phyloP scores from a whole-genome alignment of 345 rosid species.

The Litchi chinensis region DNA sequence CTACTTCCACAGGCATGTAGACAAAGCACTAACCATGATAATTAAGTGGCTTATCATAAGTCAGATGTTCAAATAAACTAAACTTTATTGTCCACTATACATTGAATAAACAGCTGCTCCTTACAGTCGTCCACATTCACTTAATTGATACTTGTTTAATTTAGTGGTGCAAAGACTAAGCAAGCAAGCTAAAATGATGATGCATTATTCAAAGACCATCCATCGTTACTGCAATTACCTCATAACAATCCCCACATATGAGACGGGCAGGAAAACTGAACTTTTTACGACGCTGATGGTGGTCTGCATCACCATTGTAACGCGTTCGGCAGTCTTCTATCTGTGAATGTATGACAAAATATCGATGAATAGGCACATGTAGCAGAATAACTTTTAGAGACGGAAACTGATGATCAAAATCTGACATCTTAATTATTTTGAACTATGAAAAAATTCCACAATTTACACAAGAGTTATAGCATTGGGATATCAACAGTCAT shows the following conservation, averaged over 20 bases:
- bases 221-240: slow-evolving; percentile 49
- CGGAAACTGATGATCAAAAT: not conserved
- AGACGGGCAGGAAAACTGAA: slow-evolving; percentile 93
- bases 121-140: not conserved
- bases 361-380: not conserved
- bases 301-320: slow-evolving; percentile 96
- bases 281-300: slow-evolving; percentile 89
- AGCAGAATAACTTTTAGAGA: not conserved
- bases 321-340: slow-evolving; percentile 98
- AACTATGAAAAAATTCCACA: not conserved
- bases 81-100: not conserved
- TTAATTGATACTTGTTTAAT: too few species aligned
- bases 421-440: not conserved
- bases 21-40: not conserved
- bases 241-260: slow-evolving; percentile 92
- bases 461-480: not conserved
- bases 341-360: slow-evolving; percentile 37
- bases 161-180: not conserved
- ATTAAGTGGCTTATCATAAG: not conserved
- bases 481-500: not conserved
- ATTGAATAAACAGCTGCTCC: not conserved
- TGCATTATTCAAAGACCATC: not conserved
- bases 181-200: not conserved
- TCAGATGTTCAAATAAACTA: not conserved
- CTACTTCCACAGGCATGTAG: not conserved